phyloP scores from a whole-genome alignment of 192 early-diverging fungal genomes.

The Linnemannia exigua region DNA sequence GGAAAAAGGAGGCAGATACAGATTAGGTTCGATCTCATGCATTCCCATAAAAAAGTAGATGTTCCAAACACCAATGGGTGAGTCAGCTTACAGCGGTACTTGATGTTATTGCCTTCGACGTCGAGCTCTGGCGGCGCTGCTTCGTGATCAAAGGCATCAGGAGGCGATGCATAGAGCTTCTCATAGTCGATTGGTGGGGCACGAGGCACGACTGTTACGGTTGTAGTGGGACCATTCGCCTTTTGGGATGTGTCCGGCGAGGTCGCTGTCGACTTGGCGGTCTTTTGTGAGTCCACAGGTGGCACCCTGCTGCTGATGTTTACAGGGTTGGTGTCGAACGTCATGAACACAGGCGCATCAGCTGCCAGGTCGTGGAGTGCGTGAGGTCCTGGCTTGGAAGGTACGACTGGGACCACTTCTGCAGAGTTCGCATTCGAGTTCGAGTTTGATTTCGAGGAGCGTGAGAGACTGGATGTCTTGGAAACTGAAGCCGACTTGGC shows the following conservation, averaged over 20 bases:
- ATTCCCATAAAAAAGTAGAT: background rate
- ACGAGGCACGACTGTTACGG: background rate
- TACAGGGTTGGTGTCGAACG: constrained; percentile 7
- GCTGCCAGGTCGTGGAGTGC: constrained; percentile 31
- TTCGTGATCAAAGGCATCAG: constrained; percentile 52
- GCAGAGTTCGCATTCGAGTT: background rate
- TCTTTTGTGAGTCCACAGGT: background rate
- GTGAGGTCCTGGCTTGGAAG: constrained; percentile 40
- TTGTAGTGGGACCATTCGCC: background rate
- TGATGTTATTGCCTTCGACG: constrained; percentile 51
- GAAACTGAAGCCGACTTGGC: background rate
- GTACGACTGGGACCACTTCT: background rate
- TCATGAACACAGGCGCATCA: constrained; percentile 28
- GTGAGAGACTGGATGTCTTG: background rate
- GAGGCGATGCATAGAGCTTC: constrained; percentile 29
- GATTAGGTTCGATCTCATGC: background rate
- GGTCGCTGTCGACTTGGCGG: background rate
- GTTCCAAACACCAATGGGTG: no score
- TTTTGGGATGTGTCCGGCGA: background rate
- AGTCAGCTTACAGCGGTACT: constrained; percentile 33
- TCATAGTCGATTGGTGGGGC: constrained; percentile 16
- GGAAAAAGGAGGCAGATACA: background rate
- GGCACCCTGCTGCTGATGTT: background rate
- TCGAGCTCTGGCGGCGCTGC: constrained; percentile 50
- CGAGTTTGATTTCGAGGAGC: background rate